These are phyloP conservation scores for Cyberlindnera euphorbiae DNA, from an alignment of 805 yeast species.

Conservation along the genomic window DNA sequence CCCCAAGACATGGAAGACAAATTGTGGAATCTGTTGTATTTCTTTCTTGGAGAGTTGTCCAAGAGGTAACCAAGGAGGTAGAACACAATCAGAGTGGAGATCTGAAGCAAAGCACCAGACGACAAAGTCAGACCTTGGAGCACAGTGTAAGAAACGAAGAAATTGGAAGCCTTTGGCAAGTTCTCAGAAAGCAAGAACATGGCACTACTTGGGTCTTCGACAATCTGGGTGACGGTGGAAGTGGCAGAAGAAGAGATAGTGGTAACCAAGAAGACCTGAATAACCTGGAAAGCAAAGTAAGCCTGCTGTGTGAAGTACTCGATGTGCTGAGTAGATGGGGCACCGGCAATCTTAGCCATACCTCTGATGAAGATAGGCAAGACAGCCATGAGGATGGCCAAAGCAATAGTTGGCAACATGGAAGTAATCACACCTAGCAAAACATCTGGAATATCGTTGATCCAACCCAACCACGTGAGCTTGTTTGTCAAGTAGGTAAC, in stretches of 20 bases:
- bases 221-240: constrained; percentile 57
- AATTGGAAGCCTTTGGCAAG: constrained; percentile 70
- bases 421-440: constrained; percentile 65
- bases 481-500: constrained; percentile 56
- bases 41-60: constrained; percentile 65
- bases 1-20: constrained; percentile 64
- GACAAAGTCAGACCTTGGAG: constrained; percentile 66
- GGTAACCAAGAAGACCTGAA: constrained; percentile 67
- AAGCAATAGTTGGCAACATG: constrained; percentile 60
- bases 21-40: constrained; percentile 52
- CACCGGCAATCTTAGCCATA: constrained; percentile 59
- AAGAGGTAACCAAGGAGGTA: constrained; percentile 52
- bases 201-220: constrained; percentile 52
- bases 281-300: constrained; percentile 64
- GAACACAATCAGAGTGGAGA: constrained; percentile 52
- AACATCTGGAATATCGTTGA: constrained; percentile 47
- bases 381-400: constrained; percentile 60
- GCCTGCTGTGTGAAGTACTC: constrained; percentile 65
- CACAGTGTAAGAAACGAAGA: constrained; percentile 61
- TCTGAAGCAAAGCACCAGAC: constrained; percentile 61
- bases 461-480: constrained; percentile 49
- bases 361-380: constrained; percentile 61
- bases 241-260: constrained; percentile 71
- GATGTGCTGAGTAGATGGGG: constrained; percentile 49
- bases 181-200: constrained; percentile 58